A percentile compares a stretch with the other conserved stretches of the same genome.
These are phyloP conservation scores for Salix viminalis DNA, from an alignment of 345 rosid genomes.

Conservation along the genomic window DNA sequence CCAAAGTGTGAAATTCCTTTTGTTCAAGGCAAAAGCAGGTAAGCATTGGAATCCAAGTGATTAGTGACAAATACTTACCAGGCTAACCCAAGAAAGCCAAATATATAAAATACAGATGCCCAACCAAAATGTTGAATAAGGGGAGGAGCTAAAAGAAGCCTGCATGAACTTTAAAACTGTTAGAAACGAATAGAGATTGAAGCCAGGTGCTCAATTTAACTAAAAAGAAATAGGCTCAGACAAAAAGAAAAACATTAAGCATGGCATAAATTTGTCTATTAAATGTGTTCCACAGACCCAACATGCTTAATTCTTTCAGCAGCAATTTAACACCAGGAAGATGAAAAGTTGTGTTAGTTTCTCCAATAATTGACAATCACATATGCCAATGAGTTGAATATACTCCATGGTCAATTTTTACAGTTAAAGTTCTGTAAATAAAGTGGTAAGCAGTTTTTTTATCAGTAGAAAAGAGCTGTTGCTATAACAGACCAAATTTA, in stretches of 20 bases:
- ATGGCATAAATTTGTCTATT: neutral
- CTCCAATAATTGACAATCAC: neutral
- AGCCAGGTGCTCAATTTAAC: neutral
- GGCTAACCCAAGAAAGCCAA: conserved; percentile 69
- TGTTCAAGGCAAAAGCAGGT: conserved; percentile 9
- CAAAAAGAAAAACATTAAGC: neutral
- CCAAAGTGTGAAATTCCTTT: neutral
- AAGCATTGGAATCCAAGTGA: neutral
- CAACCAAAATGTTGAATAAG: conserved; percentile 78
- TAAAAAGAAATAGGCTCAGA: neutral
- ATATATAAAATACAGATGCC: conserved; percentile 86
- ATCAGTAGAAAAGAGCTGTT: neutral
- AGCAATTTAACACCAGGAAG: neutral
- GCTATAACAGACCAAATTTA: conserved; percentile 4
- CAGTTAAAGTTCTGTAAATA: neutral
- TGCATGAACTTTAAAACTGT: conserved; percentile 34
- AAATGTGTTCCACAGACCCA: neutral
- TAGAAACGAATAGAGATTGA: conserved; percentile 14
- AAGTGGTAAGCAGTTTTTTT: conserved; percentile 6
- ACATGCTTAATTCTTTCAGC: neutral
- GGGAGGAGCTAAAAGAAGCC: conserved; percentile 93
- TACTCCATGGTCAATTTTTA: neutral
- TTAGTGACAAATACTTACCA: conserved; percentile 52
- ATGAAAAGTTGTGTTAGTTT: neutral
- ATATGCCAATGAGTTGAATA: neutral